These are phyloP conservation scores for Metschnikowia arizonensis DNA, from an alignment of 805 yeast species.

Conservation along the genomic window DNA sequence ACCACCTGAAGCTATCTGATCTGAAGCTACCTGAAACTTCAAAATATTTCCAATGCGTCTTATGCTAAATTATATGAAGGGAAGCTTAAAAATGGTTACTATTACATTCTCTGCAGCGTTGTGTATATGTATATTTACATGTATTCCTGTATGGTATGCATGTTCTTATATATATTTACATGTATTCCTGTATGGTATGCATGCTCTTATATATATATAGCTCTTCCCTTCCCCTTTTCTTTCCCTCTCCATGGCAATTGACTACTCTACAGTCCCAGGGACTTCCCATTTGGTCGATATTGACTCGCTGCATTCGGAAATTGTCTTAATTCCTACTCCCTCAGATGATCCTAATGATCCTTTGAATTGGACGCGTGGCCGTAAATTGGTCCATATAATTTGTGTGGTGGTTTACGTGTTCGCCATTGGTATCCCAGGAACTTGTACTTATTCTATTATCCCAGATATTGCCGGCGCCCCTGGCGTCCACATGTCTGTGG, in stretches of 20 bases:
- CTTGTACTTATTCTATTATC: conserved; percentile 16
- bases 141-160: too few relatives aligned
- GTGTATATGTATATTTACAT: too few relatives aligned
- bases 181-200: too few relatives aligned
- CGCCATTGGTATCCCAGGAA: conserved; percentile 35
- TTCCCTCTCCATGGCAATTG: conserved; percentile 1
- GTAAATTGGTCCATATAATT: conserved; percentile 46
- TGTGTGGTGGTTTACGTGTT: conserved; percentile 35
- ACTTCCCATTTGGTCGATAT: conserved; percentile 47
- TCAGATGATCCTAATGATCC: conserved; percentile 69
- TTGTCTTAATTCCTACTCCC: conserved; percentile 63
- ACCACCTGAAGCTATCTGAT: too few relatives aligned
- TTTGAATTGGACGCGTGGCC: conserved; percentile 51
- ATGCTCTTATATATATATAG: too few relatives aligned
- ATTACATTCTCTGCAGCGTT: too few relatives aligned
- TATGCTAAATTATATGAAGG: too few relatives aligned
- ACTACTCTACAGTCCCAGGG: conserved; percentile 40
- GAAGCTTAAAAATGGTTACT: too few relatives aligned
- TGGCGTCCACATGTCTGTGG: conserved; percentile 14
- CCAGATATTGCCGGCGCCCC: conserved; percentile 16
- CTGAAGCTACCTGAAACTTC: too few relatives aligned
- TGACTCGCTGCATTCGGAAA: conserved; percentile 31
- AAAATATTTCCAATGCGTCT: too few relatives aligned
- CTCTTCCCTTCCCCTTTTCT: too few relatives aligned
- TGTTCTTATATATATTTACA: too few relatives aligned